Evolutionary conservation across 306 rosid species (phyloP), one percentile per base, ranked within the genome.

Genomic region (Nissolia schottii): DNA sequence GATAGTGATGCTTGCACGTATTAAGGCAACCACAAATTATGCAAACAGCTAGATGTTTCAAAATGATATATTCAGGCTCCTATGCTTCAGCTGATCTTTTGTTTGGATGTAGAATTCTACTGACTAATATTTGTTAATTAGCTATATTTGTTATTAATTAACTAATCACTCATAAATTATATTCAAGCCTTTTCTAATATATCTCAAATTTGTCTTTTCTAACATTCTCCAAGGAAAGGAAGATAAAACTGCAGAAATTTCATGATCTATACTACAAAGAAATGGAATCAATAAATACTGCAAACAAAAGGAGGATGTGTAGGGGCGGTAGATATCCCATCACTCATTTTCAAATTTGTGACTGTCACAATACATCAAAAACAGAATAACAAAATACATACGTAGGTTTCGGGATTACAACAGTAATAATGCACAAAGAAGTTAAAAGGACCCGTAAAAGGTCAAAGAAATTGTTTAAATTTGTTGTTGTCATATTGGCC

Each of bases 351-450:
- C 40, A 75, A 64, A 53, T 16, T 60, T 59, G 61, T 2, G 64
- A 46, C n/a, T 11, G 3, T 14, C 14, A 51, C 10, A 32, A 56
- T 72, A 56, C 18, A 55, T 20, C 55, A 16, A 16, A 12, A 20
- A 68, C 31, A 31, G 53, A 64, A 48, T 50, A 73, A 27, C 12
- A 14, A 74, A 75, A n/a, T 53, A 37, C 43, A 37, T 54, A 14
- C 62, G 67, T 25, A 54, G 3, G 6, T 20, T 54, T 64, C 51
- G 49, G 27, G 55, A 70, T 66, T 40, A 65, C 77, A 81, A 62
- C 67, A 74, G 4, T 66, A 16, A 18, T 20, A 76, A 31, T 8
- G 45, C 37, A 58, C 15, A 56, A 40, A 37, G 43, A 9, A n/a
- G n/a, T 8, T 37, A 37, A 37, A 37, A 3, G 43, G 35, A 12